Conservation (phyloP, 2,329 filamentous ascomycete genomes). For the Acrocalymma vagum region DNA sequence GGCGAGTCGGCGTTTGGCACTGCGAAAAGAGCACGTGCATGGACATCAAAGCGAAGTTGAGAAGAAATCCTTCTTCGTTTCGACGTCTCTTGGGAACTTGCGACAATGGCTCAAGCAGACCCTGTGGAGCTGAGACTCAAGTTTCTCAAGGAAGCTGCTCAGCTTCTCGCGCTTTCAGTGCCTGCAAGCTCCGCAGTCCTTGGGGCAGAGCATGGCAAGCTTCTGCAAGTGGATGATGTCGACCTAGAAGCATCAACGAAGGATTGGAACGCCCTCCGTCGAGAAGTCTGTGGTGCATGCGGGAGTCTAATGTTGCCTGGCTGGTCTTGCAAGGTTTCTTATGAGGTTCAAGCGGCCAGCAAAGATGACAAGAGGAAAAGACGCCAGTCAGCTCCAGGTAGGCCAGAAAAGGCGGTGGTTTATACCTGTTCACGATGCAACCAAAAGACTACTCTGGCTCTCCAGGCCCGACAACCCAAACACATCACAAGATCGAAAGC, state of each 20-base stretch:
- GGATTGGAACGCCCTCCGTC: slow-evolving; percentile 37
- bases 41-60: too few species aligned
- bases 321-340: slow-evolving; percentile 39
- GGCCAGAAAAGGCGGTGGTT: slow-evolving; percentile 25
- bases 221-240: slow-evolving; percentile 34
- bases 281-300: slow-evolving; percentile 47
- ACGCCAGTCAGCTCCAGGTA: slow-evolving; percentile 1
- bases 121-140: slow-evolving; percentile 28
- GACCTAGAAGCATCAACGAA: slow-evolving; percentile 33
- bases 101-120: slow-evolving; percentile 28
- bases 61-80: too few species aligned
- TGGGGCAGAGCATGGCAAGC: slow-evolving; percentile 34
- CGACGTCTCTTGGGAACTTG: too few species aligned
- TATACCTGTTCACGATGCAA: slow-evolving; percentile 43
- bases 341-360: slow-evolving; percentile 5
- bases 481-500: slow-evolving; percentile 22
- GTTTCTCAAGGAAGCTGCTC: slow-evolving; percentile 46
- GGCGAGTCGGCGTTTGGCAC: too few species aligned
- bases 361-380: slow-evolving; percentile 13
- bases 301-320: slow-evolving; percentile 48
- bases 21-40: too few species aligned
- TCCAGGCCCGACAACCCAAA: slow-evolving; percentile 28
- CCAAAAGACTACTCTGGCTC: slow-evolving; percentile 34
- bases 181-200: slow-evolving; percentile 44
- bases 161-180: slow-evolving; percentile 38